phyloP scores from a whole-genome alignment of 371 early-diverging fungal species.

The Mortierella sp. region DNA sequence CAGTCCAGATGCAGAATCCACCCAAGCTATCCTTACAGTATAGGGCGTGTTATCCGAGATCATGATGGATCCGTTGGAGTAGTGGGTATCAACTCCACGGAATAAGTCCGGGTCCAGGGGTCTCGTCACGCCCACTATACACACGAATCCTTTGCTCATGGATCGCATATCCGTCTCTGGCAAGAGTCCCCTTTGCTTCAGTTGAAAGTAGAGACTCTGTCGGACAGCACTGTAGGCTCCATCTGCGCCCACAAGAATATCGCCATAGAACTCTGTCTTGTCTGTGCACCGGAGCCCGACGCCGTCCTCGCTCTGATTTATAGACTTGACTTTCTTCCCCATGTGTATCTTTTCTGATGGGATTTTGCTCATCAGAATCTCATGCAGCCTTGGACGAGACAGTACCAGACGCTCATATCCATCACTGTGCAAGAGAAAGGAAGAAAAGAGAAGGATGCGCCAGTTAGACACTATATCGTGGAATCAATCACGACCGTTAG shows the following conservation, averaged over 20 bases:
- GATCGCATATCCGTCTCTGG: constrained; percentile 6
- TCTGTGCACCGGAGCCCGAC: constrained; percentile 16
- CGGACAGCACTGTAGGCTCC: constrained; percentile 23
- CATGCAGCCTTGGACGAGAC: constrained; percentile 11
- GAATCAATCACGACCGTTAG: too few species aligned
- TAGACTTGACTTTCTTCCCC: constrained; percentile 12
- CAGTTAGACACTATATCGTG: too few species aligned
- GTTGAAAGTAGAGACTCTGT: constrained; percentile 4
- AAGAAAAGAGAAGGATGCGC: not conserved
- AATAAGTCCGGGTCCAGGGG: not conserved
- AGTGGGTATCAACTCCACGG: not conserved
- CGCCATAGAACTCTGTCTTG: constrained; percentile 12
- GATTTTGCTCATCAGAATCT: constrained; percentile 13
- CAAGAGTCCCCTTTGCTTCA: constrained; percentile 2
- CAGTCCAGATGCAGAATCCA: too few species aligned
- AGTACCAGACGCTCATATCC: constrained; percentile 2
- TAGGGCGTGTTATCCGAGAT: constrained; percentile 17
- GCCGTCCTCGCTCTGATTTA: constrained; percentile 8
- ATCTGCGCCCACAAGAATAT: constrained; percentile 23
- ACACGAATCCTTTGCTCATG: constrained; percentile 6
- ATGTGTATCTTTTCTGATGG: constrained; percentile 18
- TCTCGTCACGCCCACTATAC: constrained; percentile 19
- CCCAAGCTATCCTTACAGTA: constrained; percentile 15
- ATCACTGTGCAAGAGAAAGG: not conserved
- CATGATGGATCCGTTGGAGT: constrained; percentile 8